Conservation (phyloP, 2,329 filamentous ascomycete species). For the Alternaria gansuensis region DNA sequence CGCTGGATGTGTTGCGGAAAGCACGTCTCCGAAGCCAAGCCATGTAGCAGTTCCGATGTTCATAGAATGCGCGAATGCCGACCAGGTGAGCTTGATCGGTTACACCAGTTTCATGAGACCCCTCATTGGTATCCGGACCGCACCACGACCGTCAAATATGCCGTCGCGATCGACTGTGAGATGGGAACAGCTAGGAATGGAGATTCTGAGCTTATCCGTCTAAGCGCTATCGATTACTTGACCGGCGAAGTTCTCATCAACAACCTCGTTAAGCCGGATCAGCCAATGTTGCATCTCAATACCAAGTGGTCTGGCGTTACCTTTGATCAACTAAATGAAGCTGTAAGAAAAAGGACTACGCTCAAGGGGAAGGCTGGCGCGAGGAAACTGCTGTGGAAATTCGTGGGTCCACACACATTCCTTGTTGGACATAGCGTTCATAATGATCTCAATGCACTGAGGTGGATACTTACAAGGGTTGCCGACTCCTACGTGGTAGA, state of each 20-base stretch:
- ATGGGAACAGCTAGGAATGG: constrained; percentile 60
- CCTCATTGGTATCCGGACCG: constrained; percentile 4
- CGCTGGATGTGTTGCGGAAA: constrained; percentile 24
- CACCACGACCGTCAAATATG: background rate
- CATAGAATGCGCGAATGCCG: constrained; percentile 18
- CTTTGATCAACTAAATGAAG: constrained; percentile 51
- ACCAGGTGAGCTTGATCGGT: constrained; percentile 17
- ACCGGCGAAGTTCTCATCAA: constrained; percentile 60
- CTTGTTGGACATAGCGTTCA: constrained; percentile 60
- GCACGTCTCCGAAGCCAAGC: constrained; percentile 13
- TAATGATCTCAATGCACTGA: constrained; percentile 56
- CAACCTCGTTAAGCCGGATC: constrained; percentile 60
- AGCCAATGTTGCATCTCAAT: constrained; percentile 60
- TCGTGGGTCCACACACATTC: constrained; percentile 59
- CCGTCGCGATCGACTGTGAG: constrained; percentile 64
- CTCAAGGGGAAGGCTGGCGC: constrained; percentile 57
- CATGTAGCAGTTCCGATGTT: constrained; percentile 15
- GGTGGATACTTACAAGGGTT: constrained; percentile 60
- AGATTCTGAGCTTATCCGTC: constrained; percentile 62
- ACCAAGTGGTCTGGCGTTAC: constrained; percentile 63
- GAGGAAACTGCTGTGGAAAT: constrained; percentile 55
- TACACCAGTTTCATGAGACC: constrained; percentile 24
- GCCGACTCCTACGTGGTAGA: constrained; percentile 57
- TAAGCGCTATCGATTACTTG: constrained; percentile 62
- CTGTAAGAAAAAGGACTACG: constrained; percentile 45